Base-by-base conservation (phyloP, 2,329 filamentous ascomycete genomes). In the Fusarium sp. region DNA sequence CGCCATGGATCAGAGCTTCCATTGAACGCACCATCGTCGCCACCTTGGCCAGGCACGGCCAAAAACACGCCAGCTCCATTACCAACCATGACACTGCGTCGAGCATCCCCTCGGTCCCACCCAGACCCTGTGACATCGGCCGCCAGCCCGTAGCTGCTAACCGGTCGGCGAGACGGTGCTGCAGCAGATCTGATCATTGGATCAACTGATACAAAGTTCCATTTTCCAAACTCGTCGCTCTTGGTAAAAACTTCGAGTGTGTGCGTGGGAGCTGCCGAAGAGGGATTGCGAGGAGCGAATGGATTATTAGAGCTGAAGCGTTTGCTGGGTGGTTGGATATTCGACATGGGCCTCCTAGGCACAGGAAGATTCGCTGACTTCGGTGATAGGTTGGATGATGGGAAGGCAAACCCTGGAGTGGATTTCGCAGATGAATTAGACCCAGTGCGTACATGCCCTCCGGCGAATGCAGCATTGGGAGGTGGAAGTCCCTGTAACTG, bases 401-500 rank as follows among this genome's bases (percentile, higher is more conserved):
- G 68, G 18, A 81, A 74, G 44, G 72, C 75, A 52, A 79, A 77
- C 5, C 64, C 70, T 11, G 77, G 74, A 11, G 69, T 75, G 13
- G 77, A 75, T 22, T 72, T 75, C 35, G 63, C 72, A 4, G 80
- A 81, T 9, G 75, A 70, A 59, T 75, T 80, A 33, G 83, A 83
- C 58, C 79, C 81, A 62, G 81, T 83, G 44, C 80, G 78, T 36
- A 72, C 66, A 36, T 82, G 78, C 3, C 77, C 77, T 44, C 66
- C 79, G 11, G 78, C 75, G 52, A 82, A 81, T 47, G 78, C 75
- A 20, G 80, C 79, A 51, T 79, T 85, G 2, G 94, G 92, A 4
- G 92, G 93, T 6, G 93, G 92, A 12, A 96, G 86, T 20, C 86
- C 86, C 48, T 95, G 87, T 11, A 98, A 89, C 17, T 92, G 88